Percentiles rank a stretch among this genome's conserved stretches.
Evolutionary conservation across 768 basidiomycete genomes (phyloP).

Genomic region (Panaeolus cyanescens): DNA sequence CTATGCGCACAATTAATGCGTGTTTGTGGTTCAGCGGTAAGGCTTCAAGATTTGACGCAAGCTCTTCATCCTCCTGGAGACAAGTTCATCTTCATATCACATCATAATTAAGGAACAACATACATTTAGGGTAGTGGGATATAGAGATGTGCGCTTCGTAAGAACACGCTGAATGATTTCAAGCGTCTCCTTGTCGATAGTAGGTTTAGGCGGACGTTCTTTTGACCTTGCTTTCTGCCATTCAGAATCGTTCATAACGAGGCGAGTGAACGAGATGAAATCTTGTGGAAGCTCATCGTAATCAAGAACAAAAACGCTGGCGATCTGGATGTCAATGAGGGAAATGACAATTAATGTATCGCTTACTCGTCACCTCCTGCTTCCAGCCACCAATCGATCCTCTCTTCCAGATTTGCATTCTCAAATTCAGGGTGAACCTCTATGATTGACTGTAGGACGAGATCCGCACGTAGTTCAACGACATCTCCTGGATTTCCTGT

Average conservation of each 20-base stretch:
- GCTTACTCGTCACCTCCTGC: slow-evolving; percentile 87
- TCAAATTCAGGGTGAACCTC: slow-evolving; percentile 15
- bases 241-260: slow-evolving; percentile 55
- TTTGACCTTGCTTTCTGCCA: slow-evolving; percentile 64
- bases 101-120: slow-evolving; percentile 19
- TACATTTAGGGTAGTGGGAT: slow-evolving; percentile 63
- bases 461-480: slow-evolving; percentile 76
- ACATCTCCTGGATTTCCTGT: slow-evolving; percentile 78
- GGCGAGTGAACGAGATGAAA: slow-evolving; percentile 63
- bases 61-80: slow-evolving; percentile 50
- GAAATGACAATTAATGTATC: slow-evolving; percentile 3
- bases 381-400: slow-evolving; percentile 95
- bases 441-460: slow-evolving; percentile 48
- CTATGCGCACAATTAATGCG: slow-evolving; percentile 74
- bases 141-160: slow-evolving; percentile 49
- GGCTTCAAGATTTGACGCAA: slow-evolving; percentile 31
- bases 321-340: neutral
- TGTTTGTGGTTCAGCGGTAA: slow-evolving; percentile 50
- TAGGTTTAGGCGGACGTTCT: slow-evolving; percentile 76
- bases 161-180: slow-evolving; percentile 51
- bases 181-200: slow-evolving; percentile 49
- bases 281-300: slow-evolving; percentile 53
- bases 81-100: slow-evolving; percentile 3
- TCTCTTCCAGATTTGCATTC: slow-evolving; percentile 41
- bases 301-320: slow-evolving; percentile 59